Evolutionary conservation across 176 grass and related monocot genomes (phyloP), one percentile per base, ranked within the genome.

Genomic region (Sorghum bicolor): DNA sequence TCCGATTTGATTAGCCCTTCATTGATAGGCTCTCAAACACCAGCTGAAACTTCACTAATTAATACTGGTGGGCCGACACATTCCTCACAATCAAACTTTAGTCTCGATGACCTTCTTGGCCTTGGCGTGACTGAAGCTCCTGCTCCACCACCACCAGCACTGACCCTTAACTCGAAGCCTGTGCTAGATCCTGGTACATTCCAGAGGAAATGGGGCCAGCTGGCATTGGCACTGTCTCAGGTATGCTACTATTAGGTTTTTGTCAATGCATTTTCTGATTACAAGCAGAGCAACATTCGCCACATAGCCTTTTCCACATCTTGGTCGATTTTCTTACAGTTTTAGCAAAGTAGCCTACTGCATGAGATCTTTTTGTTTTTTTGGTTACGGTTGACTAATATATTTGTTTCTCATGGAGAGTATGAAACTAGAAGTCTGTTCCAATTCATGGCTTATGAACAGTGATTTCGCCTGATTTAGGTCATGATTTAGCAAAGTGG

Each of bases 181-280:
- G 82, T 87, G 44, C 70, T 99, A 72, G 97, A 99, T 85, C 93
- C 93, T 89, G 89, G 86, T 76, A 92, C 84, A 19, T 99, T 99
- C 84, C 97, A 96, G 88, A 94, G 77, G 86, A 99, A 99, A 89
- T 96, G 97, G 97, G 86, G 89, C 78, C 93, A 94, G 80, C 84
- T 99, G 22, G 84, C 85, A 34, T 70, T 99, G 83, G 89, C 88
- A 17, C 67, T 92, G 47, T 92, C 93, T 79, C 88, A 99, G 93
- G 97, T 99, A 83, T 83, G 76, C 76, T 86, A 31, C 55, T 81
- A 77, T 78, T 29, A 70, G 64, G 28, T 24, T 85, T 47, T 43
- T 32, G 9, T 14, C 36, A 73, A 34, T 90, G 34, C 67, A 62
- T 83, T 74, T 62, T 30, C 17, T 87, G 38, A 83, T 85, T 62